Evolutionary conservation across 1,284 basidiomycete species (phyloP), one percentile per base, ranked within the genome.

Genomic region (Apiotrichum akiyoshidainum): DNA sequence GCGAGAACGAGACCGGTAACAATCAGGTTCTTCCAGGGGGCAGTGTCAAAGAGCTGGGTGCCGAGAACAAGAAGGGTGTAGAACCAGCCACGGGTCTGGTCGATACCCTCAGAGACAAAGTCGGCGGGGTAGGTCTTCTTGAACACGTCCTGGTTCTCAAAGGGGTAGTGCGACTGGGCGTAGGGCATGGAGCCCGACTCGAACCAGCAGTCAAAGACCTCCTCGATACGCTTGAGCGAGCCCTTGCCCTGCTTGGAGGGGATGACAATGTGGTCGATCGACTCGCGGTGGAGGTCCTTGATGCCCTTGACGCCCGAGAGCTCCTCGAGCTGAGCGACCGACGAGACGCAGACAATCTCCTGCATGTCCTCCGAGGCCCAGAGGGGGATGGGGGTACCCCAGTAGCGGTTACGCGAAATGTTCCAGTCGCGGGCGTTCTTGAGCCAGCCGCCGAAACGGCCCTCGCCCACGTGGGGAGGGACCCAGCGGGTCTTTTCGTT

Each of bases 151-250:
- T 85, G 79, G 55, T 95, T 93, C 79, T 99, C 95, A 76, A 99
- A 99, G 10, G 96, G 96, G 81, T 96, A 99, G 79, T 99, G 96
- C 14, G 87, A 83, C 73, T 98, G 95, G 2, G 94, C 96, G 72
- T 96, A 99, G 5, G 96, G 96, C 96, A 99, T 99, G 73, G 93
- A 95, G 79, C 96, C 96, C 9, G 95, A 98, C 81, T 99, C 96
- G 76, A 99, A 99, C 96, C 96, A 99, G 76, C 96, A 99, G 77
- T 99, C 96, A 76, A 99, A 99, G 35, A 99, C 93, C 77, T 98
- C 96, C 61, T 97, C 92, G 19, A 98, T 84, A 59, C 95, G 87
- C 77, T 85, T 90, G 46, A 99, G 81, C 21, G 80, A 78, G n/a
- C 95, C 96, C 73, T 94, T 96, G 63, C 94, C 95, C 76, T 86